phyloP scores from a whole-genome alignment of 1,284 basidiomycete genomes.

The Ganoderma sinense region DNA sequence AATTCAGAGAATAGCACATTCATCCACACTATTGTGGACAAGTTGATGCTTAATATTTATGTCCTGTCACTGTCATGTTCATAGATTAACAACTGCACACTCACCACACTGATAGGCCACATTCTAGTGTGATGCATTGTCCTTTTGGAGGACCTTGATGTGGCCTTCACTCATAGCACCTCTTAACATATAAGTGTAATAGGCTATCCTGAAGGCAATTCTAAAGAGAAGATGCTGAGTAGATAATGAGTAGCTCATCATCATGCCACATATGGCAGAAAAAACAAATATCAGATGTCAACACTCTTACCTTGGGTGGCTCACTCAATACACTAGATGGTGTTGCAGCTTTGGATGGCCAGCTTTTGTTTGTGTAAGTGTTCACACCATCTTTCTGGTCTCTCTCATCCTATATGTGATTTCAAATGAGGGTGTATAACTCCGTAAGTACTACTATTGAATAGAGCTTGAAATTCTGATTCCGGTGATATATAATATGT shows the following conservation, averaged over 20 bases:
- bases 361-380: conserved; percentile 82
- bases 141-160: conserved; percentile 85
- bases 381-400: background rate
- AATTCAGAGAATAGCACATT: conserved; percentile 83
- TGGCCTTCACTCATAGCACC: conserved; percentile 79
- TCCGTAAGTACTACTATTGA: no score
- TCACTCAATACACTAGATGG: conserved; percentile 86
- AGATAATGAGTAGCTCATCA: conserved; percentile 38
- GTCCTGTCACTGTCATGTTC: conserved; percentile 78
- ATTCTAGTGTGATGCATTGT: conserved; percentile 86
- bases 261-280: conserved; percentile 55
- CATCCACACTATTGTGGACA: conserved; percentile 87
- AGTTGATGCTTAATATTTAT: conserved; percentile 83
- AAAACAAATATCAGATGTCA: conserved; percentile 75
- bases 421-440: no score
- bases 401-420: background rate
- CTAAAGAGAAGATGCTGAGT: conserved; percentile 43
- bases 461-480: no score
- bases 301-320: conserved; percentile 82
- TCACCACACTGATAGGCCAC: conserved; percentile 81
- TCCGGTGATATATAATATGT: no score
- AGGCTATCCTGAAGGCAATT: conserved; percentile 49
- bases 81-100: conserved; percentile 80
- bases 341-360: conserved; percentile 85
- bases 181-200: conserved; percentile 61